These are phyloP conservation scores for Geum urbanum DNA, from an alignment of 306 rosid species.

Conservation along the genomic window DNA sequence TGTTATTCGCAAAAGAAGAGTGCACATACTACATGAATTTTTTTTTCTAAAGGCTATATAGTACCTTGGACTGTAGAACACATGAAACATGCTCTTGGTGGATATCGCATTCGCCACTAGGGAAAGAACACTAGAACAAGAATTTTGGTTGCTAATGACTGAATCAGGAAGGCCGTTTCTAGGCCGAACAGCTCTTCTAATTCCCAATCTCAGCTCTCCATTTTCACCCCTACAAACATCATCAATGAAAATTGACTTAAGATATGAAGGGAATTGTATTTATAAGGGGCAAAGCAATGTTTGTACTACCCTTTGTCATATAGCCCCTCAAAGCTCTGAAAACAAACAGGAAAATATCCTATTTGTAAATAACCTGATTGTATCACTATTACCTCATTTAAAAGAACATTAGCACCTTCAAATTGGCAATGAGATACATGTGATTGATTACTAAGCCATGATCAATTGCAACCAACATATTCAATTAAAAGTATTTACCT, in stretches of 20 bases:
- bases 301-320: neutral
- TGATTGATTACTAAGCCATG: constrained; percentile 9
- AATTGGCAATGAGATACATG: neutral
- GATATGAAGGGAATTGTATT: neutral
- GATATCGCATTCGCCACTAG: constrained; percentile 78
- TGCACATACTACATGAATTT: too few species aligned
- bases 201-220: constrained; percentile 91
- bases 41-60: neutral
- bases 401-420: neutral
- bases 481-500: constrained; percentile 38
- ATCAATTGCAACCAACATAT: neutral
- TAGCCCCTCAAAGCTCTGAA: neutral
- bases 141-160: constrained; percentile 60
- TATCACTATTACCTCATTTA: neutral
- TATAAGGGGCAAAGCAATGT: neutral
- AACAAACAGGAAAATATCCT: neutral
- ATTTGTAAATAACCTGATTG: neutral
- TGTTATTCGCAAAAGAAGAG: neutral
- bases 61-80: constrained; percentile 95
- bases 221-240: constrained; percentile 73
- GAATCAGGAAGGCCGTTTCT: constrained; percentile 86
- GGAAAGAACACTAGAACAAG: constrained; percentile 58
- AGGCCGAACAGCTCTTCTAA: constrained; percentile 85
- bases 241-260: constrained; percentile 15
- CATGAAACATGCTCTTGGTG: constrained; percentile 78